Evolutionary conservation across 169 alveolate genomes (phyloP).

Genomic region (Cryptosporidium sp.): DNA sequence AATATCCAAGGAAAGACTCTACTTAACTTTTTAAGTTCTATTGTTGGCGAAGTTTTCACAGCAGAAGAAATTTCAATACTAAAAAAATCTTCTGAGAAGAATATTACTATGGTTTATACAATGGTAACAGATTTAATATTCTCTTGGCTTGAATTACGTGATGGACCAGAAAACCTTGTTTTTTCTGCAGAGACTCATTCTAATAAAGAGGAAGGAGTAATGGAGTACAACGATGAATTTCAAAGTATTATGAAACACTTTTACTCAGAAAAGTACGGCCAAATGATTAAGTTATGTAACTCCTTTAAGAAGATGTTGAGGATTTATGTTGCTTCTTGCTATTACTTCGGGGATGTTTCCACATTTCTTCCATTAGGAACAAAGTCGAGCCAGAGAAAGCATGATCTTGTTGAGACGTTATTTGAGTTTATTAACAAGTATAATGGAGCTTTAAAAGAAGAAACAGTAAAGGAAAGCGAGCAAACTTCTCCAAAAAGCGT

Average conservation of each 20-base stretch:
- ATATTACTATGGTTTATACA: constrained; percentile 37
- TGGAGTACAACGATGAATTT: constrained; percentile 18
- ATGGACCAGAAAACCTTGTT: constrained; percentile 13
- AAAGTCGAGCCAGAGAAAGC: constrained; percentile 1
- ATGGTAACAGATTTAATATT: constrained; percentile 50
- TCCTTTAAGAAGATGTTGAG: constrained; percentile 13
- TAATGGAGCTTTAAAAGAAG: constrained; percentile 19
- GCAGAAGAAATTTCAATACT: constrained; percentile 40
- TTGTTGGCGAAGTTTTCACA: constrained; percentile 59
- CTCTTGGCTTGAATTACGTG: constrained; percentile 63
- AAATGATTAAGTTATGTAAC: constrained; percentile 34
- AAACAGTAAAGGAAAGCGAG: constrained; percentile 1
- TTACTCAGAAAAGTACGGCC: constrained; percentile 38
- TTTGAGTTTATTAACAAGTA: constrained; percentile 40
- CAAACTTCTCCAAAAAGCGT: constrained; percentile 31
- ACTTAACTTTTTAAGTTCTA: constrained; percentile 39
- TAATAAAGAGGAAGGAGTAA: neutral
- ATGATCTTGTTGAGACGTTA: constrained; percentile 4
- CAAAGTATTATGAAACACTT: constrained; percentile 31
- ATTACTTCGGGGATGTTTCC: constrained; percentile 51
- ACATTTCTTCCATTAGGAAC: constrained; percentile 44
- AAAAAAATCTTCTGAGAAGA: constrained; percentile 60
- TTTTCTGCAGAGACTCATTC: neutral
- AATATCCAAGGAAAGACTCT: constrained; percentile 53
- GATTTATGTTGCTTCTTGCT: constrained; percentile 64